A percentile compares a stretch with the other conserved stretches of the same genome.
These are phyloP conservation scores for Pistacia atlantica DNA, from an alignment of 345 rosid species.

Conservation along the genomic window DNA sequence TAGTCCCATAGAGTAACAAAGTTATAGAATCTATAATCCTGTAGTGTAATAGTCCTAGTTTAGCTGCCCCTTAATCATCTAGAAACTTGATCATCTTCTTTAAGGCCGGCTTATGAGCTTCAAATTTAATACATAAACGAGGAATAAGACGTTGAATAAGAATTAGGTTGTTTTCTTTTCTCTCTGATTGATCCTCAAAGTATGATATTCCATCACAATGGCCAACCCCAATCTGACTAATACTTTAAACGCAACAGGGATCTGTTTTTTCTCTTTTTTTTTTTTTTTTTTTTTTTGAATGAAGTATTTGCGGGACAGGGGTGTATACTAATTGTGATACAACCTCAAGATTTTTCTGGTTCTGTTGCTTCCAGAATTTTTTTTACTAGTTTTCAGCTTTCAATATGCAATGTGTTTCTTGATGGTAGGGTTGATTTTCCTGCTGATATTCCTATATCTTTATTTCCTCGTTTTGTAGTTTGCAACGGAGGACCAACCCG, in stretches of 20 bases:
- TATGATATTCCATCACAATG: not conserved
- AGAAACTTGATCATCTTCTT: not conserved
- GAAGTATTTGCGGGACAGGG: not conserved
- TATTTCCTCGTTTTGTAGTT: slow-evolving; percentile 47
- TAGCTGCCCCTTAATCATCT: not conserved
- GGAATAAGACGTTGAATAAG: not conserved
- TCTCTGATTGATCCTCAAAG: not conserved
- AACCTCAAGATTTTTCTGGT: not conserved
- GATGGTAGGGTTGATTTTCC: slow-evolving; percentile 7
- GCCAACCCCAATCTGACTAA: not conserved
- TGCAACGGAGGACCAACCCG: slow-evolving; percentile 83
- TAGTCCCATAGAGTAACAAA: too few species aligned
- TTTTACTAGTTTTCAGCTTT: not conserved
- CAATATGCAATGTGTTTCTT: not conserved
- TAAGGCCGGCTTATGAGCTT: not conserved
- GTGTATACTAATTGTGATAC: not conserved
- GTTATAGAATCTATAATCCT: too few species aligned
- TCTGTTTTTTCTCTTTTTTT: not conserved
- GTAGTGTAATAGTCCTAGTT: not conserved
- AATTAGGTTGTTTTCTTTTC: not conserved
- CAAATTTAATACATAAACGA: not conserved
- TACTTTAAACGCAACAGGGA: not conserved
- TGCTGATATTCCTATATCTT: slow-evolving; percentile 18
- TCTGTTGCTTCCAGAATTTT: not conserved
- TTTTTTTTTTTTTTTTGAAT: not conserved